Conservation (phyloP, 1,139 yeast species). For the Suhomyces bolitotheri region DNA sequence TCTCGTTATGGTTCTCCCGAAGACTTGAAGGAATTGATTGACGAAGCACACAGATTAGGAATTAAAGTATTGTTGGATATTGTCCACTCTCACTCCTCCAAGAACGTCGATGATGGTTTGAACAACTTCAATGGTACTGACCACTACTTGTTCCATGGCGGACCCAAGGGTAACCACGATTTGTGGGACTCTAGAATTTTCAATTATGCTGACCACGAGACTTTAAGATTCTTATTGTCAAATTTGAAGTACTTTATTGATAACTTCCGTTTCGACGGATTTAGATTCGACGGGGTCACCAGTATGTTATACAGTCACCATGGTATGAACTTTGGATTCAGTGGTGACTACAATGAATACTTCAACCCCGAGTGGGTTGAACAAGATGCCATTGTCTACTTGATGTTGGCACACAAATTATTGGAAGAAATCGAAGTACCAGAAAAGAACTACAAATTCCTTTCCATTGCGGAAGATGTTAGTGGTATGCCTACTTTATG, state of each 20-base stretch:
- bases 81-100: constrained; percentile 95
- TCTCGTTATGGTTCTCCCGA: constrained; percentile 95
- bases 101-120: constrained; percentile 90
- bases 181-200: constrained; percentile 95
- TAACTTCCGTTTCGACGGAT: constrained; percentile 87
- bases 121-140: constrained; percentile 95
- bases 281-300: constrained; percentile 95
- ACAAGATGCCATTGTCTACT: constrained; percentile 79
- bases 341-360: constrained; percentile 92
- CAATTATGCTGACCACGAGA: constrained; percentile 89
- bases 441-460: constrained; percentile 48
- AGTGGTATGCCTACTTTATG: constrained; percentile 97
- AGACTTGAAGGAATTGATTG: constrained; percentile 85
- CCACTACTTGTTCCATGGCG: constrained; percentile 90
- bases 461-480: constrained; percentile 94
- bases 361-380: constrained; percentile 81
- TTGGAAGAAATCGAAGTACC: constrained; percentile 50
- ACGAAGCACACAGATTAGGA: constrained; percentile 87
- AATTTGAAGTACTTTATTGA: constrained; percentile 84
- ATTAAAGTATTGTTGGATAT: constrained; percentile 85
- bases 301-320: constrained; percentile 90
- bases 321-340: constrained; percentile 85
- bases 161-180: constrained; percentile 80
- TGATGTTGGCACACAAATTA: constrained; percentile 84
- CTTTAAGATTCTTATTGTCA: constrained; percentile 81